Conservation (phyloP, 352 stramenopile species). For the Aphanomyces cochlioides region DNA sequence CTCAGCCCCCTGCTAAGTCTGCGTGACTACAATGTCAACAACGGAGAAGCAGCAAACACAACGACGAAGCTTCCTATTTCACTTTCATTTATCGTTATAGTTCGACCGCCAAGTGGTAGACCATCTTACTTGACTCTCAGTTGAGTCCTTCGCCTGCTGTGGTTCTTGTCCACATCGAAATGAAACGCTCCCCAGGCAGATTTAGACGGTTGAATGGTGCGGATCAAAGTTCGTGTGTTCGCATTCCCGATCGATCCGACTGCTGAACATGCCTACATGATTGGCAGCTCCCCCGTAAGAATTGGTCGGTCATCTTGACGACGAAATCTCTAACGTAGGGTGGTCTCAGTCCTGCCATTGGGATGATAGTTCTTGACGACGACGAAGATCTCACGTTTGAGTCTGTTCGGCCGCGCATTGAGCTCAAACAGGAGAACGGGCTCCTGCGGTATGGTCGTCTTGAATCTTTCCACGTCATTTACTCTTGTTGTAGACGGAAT, state of each 20-base stretch:
- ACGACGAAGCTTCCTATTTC: too few species aligned
- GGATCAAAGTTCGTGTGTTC: conserved; percentile 75
- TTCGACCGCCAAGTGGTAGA: too few species aligned
- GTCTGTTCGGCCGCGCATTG: conserved; percentile 58
- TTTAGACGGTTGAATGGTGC: conserved; percentile 33
- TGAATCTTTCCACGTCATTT: background rate
- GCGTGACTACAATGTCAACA: too few species aligned
- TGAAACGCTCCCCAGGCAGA: background rate
- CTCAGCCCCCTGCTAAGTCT: too few species aligned
- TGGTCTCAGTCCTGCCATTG: conserved; percentile 55
- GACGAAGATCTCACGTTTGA: conserved; percentile 62
- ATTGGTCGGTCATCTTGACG: background rate
- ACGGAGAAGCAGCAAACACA: too few species aligned
- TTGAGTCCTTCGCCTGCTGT: too few species aligned
- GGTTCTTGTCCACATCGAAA: background rate
- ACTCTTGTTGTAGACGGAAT: conserved; percentile 39
- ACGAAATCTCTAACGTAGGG: conserved; percentile 35
- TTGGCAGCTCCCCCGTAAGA: conserved; percentile 59
- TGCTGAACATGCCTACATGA: conserved; percentile 72
- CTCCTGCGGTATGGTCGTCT: conserved; percentile 44
- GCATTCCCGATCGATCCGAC: conserved; percentile 62
- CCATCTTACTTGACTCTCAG: too few species aligned
- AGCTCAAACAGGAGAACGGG: conserved; percentile 57
- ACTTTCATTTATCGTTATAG: too few species aligned
- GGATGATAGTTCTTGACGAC: conserved; percentile 60